Evolutionary conservation across 148 eudicot species (phyloP).

Genomic region (Spergularia bocconei): DNA sequence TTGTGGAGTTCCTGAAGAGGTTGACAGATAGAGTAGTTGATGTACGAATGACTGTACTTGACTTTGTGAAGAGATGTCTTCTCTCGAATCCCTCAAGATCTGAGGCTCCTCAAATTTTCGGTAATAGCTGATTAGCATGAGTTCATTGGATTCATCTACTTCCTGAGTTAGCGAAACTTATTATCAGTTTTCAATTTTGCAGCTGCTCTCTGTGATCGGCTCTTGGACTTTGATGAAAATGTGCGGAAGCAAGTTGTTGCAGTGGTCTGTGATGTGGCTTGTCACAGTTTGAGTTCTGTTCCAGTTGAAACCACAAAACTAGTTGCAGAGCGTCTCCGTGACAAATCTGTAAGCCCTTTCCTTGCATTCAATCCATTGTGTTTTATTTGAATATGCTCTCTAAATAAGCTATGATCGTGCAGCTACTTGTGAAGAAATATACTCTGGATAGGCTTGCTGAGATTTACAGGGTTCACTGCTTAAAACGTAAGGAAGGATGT

Average conservation of each 20-base stretch:
- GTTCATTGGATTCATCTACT: conserved; percentile 6
- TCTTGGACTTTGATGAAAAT: conserved; percentile 94
- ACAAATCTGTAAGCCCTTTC: conserved; percentile 69
- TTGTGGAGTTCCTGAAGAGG: conserved; percentile 87
- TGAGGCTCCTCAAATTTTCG: conserved; percentile 77
- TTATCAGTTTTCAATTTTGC: conserved; percentile 25
- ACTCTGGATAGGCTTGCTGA: conserved; percentile 92
- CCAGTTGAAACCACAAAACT: conserved; percentile 71
- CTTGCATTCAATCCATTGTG: conserved; percentile 8
- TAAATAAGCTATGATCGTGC: conserved; percentile 30
- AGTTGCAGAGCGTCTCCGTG: conserved; percentile 89
- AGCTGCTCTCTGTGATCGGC: conserved; percentile 89
- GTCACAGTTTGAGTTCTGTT: conserved; percentile 58
- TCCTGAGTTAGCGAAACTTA: not conserved
- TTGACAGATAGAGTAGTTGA: conserved; percentile 81
- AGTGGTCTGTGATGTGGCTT: conserved; percentile 84
- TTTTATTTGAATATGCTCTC: conserved; percentile 9
- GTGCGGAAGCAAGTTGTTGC: conserved; percentile 91
- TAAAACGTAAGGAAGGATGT: conserved; percentile 37
- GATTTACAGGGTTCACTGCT: conserved; percentile 59
- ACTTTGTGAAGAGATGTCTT: conserved; percentile 70
- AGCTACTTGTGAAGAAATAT: conserved; percentile 85
- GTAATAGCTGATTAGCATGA: conserved; percentile 38
- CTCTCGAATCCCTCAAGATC: conserved; percentile 64
- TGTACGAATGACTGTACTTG: conserved; percentile 83